Conservation (phyloP, 192 early-diverging fungal genomes). For the Backusella macrospora region DNA sequence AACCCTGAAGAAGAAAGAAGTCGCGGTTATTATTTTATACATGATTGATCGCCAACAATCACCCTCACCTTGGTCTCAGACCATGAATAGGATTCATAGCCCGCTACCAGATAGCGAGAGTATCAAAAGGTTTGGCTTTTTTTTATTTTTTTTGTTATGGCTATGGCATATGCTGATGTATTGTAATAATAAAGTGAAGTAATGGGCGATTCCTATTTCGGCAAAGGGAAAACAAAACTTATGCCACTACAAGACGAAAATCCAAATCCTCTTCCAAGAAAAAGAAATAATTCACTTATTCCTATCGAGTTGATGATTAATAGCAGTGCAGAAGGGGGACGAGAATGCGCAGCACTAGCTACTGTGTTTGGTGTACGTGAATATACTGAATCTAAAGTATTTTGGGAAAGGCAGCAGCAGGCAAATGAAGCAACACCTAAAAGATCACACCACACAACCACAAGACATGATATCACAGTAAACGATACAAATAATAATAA, state of each 20-base stretch:
- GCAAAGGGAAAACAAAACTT: not conserved
- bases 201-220: not conserved
- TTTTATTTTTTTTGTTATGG: not conserved
- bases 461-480: not conserved
- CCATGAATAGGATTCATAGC: slow-evolving; percentile 16
- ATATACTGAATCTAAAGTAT: slow-evolving; percentile 33
- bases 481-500: not conserved
- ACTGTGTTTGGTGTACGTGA: slow-evolving; percentile 40
- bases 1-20: not conserved
- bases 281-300: slow-evolving; percentile 23
- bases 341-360: slow-evolving; percentile 39
- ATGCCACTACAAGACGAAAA: slow-evolving; percentile 25
- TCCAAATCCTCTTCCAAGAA: not conserved
- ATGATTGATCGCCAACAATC: slow-evolving; percentile 12
- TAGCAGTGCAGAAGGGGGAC: slow-evolving; percentile 20
- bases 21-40: not conserved
- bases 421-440: not conserved
- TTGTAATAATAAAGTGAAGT: not conserved
- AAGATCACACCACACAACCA: not conserved
- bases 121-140: not conserved
- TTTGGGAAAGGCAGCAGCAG: slow-evolving; percentile 33
- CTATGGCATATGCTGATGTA: not conserved
- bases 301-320: slow-evolving; percentile 23
- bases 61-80: slow-evolving; percentile 17
- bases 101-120: slow-evolving; percentile 11